A percentile compares a stretch with the other conserved stretches of the same genome.
Evolutionary conservation across 2,329 filamentous ascomycete genomes (phyloP).

Genomic region (Blumeria graminis): DNA sequence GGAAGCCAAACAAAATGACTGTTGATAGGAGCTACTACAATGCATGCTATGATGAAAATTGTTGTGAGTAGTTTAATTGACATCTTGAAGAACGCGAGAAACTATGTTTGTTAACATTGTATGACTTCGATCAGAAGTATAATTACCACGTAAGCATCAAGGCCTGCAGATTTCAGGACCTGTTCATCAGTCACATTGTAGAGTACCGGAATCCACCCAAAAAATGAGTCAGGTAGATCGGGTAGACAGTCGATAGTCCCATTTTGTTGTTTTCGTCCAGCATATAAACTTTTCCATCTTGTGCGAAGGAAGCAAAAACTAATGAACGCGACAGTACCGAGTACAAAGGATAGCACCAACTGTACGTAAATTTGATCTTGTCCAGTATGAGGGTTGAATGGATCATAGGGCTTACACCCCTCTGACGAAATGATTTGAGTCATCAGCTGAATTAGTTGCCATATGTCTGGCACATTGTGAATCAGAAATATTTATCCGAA

Average conservation of each 20-base stretch:
- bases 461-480: no score
- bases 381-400: constrained; percentile 10
- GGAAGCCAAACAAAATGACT: constrained; percentile 28
- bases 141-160: constrained; percentile 76
- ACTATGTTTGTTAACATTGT: constrained; percentile 21
- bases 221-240: constrained; percentile 56
- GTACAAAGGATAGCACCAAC: constrained; percentile 42
- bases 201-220: constrained; percentile 80
- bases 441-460: background rate
- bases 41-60: constrained; percentile 59
- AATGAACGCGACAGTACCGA: constrained; percentile 49
- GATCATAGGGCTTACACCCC: constrained; percentile 9
- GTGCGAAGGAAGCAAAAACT: constrained; percentile 66
- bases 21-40: constrained; percentile 72
- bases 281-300: constrained; percentile 78
- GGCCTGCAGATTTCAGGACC: constrained; percentile 66
- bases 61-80: constrained; percentile 59
- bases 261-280: constrained; percentile 59
- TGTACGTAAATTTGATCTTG: constrained; percentile 25
- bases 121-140: background rate
- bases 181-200: constrained; percentile 74
- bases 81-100: constrained; percentile 90
- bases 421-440: constrained; percentile 3
- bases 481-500: no score
- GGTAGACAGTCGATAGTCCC: constrained; percentile 38